These are phyloP conservation scores for Aspergillus ellipticus DNA, from an alignment of 495 filamentous ascomycete genomes.

Conservation along the genomic window DNA sequence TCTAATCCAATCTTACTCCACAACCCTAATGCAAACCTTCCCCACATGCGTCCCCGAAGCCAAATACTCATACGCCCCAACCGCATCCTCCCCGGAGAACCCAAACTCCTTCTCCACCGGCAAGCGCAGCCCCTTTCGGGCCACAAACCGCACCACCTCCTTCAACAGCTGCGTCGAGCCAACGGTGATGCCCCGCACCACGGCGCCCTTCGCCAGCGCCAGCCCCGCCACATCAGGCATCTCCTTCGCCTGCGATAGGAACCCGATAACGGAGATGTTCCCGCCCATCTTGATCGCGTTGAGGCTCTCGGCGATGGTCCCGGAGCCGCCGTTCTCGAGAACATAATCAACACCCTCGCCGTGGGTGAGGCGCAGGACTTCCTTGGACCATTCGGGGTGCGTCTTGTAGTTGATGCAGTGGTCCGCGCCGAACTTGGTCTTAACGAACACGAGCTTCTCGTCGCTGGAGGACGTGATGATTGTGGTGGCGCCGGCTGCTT, in stretches of 20 bases:
- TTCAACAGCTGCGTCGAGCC: constrained; percentile 51
- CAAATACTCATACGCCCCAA: constrained; percentile 42
- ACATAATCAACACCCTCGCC: constrained; percentile 61
- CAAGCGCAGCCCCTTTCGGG: constrained; percentile 41
- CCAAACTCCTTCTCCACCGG: constrained; percentile 53
- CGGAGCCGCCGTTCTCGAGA: constrained; percentile 60
- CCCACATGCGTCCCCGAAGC: constrained; percentile 64
- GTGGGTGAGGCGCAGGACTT: constrained; percentile 53
- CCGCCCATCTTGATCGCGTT: constrained; percentile 57
- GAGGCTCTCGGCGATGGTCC: constrained; percentile 52
- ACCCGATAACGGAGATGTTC: constrained; percentile 56
- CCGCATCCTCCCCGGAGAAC: constrained; percentile 46
- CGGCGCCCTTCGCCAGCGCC: constrained; percentile 41
- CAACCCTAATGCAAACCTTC: constrained; percentile 53
- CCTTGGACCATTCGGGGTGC: constrained; percentile 59
- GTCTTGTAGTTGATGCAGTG: constrained; percentile 59
- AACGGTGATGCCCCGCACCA: constrained; percentile 51
- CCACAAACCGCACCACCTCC: constrained; percentile 52
- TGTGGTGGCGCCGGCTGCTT: constrained; percentile 62
- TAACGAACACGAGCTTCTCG: constrained; percentile 58
- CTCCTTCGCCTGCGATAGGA: constrained; percentile 39
- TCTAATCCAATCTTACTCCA: too few species aligned
- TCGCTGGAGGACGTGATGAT: constrained; percentile 68
- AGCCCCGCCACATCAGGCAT: constrained; percentile 43
- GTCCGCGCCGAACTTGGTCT: constrained; percentile 43